A percentile compares a stretch with the other conserved stretches of the same genome.
Evolutionary conservation across 208 protist species (phyloP).

Genomic region (Herpetomonas tarakana): DNA sequence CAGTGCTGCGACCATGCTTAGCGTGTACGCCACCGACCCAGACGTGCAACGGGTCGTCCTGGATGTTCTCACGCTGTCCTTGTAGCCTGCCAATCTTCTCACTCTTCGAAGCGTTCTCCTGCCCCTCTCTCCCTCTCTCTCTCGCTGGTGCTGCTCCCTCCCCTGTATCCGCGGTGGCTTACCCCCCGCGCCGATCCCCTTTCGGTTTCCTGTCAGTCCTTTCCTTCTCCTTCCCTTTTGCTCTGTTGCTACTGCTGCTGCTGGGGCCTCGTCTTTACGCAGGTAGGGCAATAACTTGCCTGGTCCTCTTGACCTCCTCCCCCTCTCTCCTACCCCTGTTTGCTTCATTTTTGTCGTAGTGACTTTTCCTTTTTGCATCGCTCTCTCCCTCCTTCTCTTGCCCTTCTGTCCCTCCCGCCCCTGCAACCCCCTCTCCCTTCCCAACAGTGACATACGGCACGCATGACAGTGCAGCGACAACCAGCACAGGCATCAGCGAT

Average conservation of each 20-base stretch:
- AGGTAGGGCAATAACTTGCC: background rate
- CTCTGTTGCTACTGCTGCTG: background rate
- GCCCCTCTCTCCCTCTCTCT: slow-evolving; percentile 2
- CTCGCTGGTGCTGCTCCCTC: slow-evolving; percentile 5
- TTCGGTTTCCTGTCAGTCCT: too few relatives aligned
- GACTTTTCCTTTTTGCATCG: background rate
- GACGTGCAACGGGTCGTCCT: slow-evolving; percentile 29
- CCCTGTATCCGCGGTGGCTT: background rate
- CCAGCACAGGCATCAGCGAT: too few relatives aligned
- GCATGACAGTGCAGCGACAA: too few relatives aligned
- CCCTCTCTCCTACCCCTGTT: background rate
- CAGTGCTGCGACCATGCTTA: slow-evolving; percentile 27
- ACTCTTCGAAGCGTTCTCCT: too few relatives aligned
- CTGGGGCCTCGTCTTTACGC: too few relatives aligned
- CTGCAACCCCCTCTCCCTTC: too few relatives aligned
- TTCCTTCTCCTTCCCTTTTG: slow-evolving; percentile 1
- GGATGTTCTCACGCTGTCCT: slow-evolving; percentile 9
- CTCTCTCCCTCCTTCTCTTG: slow-evolving; percentile 3
- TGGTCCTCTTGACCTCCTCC: slow-evolving; percentile 5
- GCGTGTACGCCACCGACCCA: slow-evolving; percentile 26
- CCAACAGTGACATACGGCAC: too few relatives aligned
- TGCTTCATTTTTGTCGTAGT: background rate
- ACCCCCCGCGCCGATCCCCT: too few relatives aligned
- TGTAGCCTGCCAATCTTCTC: too few relatives aligned
- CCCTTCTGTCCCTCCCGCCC: background rate